Evolutionary conservation across 805 yeast genomes (phyloP).

Genomic region (Yamadazyma scolyti): DNA sequence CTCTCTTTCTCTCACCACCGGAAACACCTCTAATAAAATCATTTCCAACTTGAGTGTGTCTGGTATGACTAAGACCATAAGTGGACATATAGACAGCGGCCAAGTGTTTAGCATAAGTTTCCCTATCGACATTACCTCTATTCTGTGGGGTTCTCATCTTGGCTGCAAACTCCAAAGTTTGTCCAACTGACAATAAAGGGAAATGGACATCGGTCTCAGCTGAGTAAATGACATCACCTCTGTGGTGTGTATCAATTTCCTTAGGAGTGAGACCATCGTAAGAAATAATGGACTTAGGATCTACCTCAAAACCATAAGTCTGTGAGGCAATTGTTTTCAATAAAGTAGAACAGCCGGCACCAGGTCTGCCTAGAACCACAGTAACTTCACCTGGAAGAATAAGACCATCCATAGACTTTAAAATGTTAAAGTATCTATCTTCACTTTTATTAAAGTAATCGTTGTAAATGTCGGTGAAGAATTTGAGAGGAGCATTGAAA

Average conservation of each 20-base stretch:
- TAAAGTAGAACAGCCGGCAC: constrained; percentile 37
- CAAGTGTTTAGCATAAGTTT: constrained; percentile 35
- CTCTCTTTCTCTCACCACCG: constrained; percentile 81
- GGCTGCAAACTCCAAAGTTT: constrained; percentile 53
- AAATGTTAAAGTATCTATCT: constrained; percentile 14
- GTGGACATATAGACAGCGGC: constrained; percentile 41
- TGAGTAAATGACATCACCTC: constrained; percentile 38
- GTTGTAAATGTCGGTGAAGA: constrained; percentile 4
- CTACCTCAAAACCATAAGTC: constrained; percentile 33
- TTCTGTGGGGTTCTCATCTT: constrained; percentile 42
- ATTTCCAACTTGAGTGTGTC: constrained; percentile 57
- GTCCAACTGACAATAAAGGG: constrained; percentile 52
- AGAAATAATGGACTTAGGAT: constrained; percentile 24
- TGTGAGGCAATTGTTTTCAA: constrained; percentile 33
- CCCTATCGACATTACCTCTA: constrained; percentile 28
- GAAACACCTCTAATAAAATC: constrained; percentile 68
- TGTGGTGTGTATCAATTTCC: constrained; percentile 23
- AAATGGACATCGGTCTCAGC: constrained; percentile 56
- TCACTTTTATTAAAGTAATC: constrained; percentile 6
- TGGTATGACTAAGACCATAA: constrained; percentile 50
- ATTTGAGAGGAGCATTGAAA: constrained; percentile 32
- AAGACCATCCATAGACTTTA: constrained; percentile 31
- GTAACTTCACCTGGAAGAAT: constrained; percentile 40
- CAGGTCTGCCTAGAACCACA: constrained; percentile 38
- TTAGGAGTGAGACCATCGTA: constrained; percentile 29